A percentile compares a stretch with the other conserved stretches of the same genome.
Evolutionary conservation across 441 rosid genomes (phyloP).

Genomic region (Pelargonium fulgidum): DNA sequence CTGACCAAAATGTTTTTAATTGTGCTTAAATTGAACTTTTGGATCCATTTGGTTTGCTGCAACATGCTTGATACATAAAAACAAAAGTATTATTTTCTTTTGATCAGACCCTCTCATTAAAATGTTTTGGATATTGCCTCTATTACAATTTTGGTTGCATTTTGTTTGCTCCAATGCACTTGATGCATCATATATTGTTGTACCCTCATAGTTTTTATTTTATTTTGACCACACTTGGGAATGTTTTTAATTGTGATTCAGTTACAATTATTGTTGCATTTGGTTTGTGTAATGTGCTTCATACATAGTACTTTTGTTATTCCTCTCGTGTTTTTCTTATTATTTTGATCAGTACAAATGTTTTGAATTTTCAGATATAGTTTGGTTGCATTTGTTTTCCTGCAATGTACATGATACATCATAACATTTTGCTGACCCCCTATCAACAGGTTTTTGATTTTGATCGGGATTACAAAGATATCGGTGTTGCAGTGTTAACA

Average conservation of each 20-base stretch:
- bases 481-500: conserved; percentile 84
- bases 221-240: too few species aligned
- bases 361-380: too few species aligned
- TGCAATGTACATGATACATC: conserved; percentile 9
- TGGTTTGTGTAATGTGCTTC: too few species aligned
- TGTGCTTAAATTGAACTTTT: conserved; percentile 13
- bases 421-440: conserved; percentile 11
- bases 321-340: too few species aligned
- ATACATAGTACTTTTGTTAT: too few species aligned
- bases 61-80: background rate
- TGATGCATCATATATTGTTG: conserved; percentile 14
- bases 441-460: conserved; percentile 76
- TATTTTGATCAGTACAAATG: too few species aligned
- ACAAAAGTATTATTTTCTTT: background rate
- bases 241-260: too few species aligned
- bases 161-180: background rate
- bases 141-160: conserved; percentile 3
- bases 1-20: background rate
- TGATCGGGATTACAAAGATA: conserved; percentile 92
- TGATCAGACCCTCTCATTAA: background rate
- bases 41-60: background rate
- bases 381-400: conserved; percentile 7
- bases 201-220: background rate
- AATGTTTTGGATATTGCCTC: background rate
- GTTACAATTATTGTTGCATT: too few species aligned